A percentile compares a stretch with the other conserved stretches of the same genome.
Conservation (phyloP, 768 basidiomycete genomes). For the Dictyophora rubrovolvata region DNA sequence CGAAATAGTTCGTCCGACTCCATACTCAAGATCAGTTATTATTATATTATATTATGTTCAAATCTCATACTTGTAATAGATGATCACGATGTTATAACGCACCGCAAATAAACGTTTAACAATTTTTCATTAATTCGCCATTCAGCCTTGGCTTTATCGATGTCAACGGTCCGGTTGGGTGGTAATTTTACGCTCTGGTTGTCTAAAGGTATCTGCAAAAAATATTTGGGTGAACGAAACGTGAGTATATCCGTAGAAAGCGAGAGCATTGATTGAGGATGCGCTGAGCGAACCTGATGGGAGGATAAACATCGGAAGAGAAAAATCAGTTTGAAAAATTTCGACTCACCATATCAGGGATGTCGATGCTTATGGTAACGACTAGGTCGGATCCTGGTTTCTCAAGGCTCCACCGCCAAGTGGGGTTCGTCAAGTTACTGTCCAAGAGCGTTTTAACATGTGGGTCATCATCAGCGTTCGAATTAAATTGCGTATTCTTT, state of each 20-base stretch:
- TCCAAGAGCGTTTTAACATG: neutral
- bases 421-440: neutral
- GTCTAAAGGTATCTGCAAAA: conserved; percentile 7
- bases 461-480: neutral
- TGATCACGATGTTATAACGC: neutral
- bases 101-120: neutral
- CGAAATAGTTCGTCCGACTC: no score
- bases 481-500: neutral
- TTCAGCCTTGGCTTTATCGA: neutral
- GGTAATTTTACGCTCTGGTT: neutral
- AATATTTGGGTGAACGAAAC: conserved; percentile 2
- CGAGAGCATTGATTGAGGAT: neutral
- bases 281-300: neutral
- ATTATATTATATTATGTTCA: no score
- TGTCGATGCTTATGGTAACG: neutral
- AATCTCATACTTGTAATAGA: neutral
- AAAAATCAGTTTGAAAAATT: neutral
- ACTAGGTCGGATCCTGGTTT: neutral
- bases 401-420: neutral
- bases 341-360: neutral
- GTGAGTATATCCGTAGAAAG: conserved; percentile 3
- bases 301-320: neutral
- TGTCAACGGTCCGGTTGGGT: neutral
- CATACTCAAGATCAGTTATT: no score
- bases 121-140: neutral